These are phyloP conservation scores for Ceratobasidium sp. DNA, from an alignment of 1,284 basidiomycete species.

Conservation along the genomic window DNA sequence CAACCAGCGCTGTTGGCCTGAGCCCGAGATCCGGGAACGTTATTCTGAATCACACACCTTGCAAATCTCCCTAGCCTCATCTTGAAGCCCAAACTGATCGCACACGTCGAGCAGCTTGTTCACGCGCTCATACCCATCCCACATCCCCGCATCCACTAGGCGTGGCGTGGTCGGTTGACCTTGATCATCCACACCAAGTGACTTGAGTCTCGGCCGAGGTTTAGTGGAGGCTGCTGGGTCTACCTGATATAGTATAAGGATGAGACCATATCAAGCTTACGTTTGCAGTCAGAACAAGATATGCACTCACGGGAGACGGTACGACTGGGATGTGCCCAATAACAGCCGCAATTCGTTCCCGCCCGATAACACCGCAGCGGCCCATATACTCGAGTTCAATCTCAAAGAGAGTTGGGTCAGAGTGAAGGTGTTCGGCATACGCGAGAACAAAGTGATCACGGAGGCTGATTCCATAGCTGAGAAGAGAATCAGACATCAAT, in stretches of 20 bases:
- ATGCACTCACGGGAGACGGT: conserved; percentile 23
- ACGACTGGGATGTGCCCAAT: conserved; percentile 38
- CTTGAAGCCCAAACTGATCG: conserved; percentile 49
- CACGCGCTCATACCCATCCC: conserved; percentile 45
- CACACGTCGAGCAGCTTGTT: conserved; percentile 49
- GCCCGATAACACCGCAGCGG: conserved; percentile 47
- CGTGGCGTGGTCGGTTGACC: conserved; percentile 37
- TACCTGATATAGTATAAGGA: background rate
- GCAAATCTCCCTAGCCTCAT: conserved; percentile 50
- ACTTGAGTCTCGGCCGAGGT: conserved; percentile 34
- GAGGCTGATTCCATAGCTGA: conserved; percentile 43
- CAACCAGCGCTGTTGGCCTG: background rate
- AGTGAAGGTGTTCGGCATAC: conserved; percentile 49
- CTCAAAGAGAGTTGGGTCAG: conserved; percentile 50
- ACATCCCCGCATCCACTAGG: conserved; percentile 43
- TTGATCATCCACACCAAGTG: conserved; percentile 40
- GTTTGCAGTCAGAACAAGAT: too few species aligned
- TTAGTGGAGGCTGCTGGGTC: conserved; percentile 23
- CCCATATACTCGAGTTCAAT: conserved; percentile 50
- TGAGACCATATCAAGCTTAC: background rate
- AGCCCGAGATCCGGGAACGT: background rate
- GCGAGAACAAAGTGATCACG: conserved; percentile 48
- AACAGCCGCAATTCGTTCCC: conserved; percentile 46
- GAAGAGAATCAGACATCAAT: background rate
- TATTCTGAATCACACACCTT: conserved; percentile 45